Evolutionary conservation across 2,329 filamentous ascomycete species (phyloP).

Genomic region (Aureobasidium sp.): DNA sequence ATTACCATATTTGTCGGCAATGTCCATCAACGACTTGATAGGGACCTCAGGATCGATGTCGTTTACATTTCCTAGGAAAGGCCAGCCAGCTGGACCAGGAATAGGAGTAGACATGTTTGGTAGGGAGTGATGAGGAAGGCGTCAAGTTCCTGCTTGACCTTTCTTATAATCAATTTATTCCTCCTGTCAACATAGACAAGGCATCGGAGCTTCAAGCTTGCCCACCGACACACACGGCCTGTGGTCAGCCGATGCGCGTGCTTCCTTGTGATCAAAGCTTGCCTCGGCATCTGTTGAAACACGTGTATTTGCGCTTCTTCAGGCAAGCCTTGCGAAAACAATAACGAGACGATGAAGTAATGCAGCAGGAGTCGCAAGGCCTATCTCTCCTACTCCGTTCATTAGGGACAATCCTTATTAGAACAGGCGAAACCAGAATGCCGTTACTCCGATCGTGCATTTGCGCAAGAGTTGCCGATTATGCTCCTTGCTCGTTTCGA

Average conservation of each 20-base stretch:
- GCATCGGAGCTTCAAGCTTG: background rate
- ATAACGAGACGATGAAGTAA: background rate
- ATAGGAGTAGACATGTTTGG: slow-evolving; percentile 37
- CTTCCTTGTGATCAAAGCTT: background rate
- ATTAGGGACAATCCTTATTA: background rate
- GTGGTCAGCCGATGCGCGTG: slow-evolving; percentile 2
- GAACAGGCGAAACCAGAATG: background rate
- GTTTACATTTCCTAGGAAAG: slow-evolving; percentile 55
- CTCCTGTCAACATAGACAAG: background rate
- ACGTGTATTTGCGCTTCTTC: background rate
- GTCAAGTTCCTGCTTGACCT: background rate
- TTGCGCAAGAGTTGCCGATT: background rate
- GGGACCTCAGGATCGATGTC: slow-evolving; percentile 54
- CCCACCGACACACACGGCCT: background rate
- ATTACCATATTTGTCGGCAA: slow-evolving; percentile 17
- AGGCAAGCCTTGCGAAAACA: slow-evolving; percentile 1
- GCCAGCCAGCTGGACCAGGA: slow-evolving; percentile 55
- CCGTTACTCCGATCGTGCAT: background rate
- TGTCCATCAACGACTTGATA: slow-evolving; percentile 46
- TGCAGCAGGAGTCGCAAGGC: background rate
- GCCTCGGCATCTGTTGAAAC: background rate
- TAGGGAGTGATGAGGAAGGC: background rate
- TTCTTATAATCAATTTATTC: background rate
- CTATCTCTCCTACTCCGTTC: background rate
- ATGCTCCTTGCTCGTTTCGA: background rate